phyloP scores from a whole-genome alignment of 176 grass and related monocot genomes.

The Triticum turgidum region DNA sequence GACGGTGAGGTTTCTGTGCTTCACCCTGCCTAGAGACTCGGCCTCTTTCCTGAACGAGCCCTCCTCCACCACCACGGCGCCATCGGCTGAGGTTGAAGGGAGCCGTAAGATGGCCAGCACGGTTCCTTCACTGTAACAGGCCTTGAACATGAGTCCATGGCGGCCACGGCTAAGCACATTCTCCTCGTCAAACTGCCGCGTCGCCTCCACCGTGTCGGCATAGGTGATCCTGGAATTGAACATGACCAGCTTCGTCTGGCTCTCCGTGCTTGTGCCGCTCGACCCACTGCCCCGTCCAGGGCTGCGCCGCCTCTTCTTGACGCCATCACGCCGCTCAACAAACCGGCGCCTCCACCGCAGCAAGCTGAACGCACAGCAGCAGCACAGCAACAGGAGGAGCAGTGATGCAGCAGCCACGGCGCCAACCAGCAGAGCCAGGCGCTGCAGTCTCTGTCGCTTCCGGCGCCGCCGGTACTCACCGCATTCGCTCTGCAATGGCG shows the following conservation, averaged over 20 bases:
- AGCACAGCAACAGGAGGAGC: constrained; percentile 58
- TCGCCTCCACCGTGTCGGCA: constrained; percentile 80
- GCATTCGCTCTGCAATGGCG: constrained; percentile 67
- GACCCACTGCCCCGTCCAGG: constrained; percentile 93
- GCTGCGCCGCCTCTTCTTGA: constrained; percentile 81
- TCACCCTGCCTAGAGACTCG: constrained; percentile 88
- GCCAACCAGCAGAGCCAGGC: constrained; percentile 60
- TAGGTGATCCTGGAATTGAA: constrained; percentile 93
- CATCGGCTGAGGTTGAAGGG: constrained; percentile 80
- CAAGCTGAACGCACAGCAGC: constrained; percentile 69
- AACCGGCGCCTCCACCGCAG: constrained; percentile 76
- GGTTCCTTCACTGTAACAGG: constrained; percentile 88
- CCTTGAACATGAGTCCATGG: constrained; percentile 97
- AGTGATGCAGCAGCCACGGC: constrained; percentile 42
- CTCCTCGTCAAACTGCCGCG: constrained; percentile 89
- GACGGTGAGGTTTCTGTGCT: constrained; percentile 93
- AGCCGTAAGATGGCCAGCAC: constrained; percentile 86
- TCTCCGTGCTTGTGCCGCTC: constrained; percentile 63
- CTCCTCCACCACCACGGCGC: constrained; percentile 87
- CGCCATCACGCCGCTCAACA: constrained; percentile 61
- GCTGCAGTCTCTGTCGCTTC: constrained; percentile 48
- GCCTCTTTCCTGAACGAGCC: constrained; percentile 95
- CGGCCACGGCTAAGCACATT: constrained; percentile 93
- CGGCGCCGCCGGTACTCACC: constrained; percentile 24
- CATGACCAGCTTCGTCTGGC: constrained; percentile 85